phyloP scores from a whole-genome alignment of 352 stramenopile species.

The Pythium aquatile region DNA sequence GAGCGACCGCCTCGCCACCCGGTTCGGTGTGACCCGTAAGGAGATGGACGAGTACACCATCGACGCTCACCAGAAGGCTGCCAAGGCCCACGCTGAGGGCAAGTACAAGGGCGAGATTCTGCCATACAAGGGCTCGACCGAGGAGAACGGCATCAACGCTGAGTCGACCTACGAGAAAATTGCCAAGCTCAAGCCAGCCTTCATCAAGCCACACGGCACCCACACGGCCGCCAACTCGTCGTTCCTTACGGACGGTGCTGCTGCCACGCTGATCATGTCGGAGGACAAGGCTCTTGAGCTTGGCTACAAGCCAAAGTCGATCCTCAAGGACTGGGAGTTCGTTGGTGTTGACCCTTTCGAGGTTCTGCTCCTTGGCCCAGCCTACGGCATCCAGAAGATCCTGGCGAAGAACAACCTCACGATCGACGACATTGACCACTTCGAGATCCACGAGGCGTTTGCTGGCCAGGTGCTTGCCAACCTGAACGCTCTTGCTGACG shows the following conservation, averaged over 20 bases:
- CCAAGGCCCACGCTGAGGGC: conserved; percentile 93
- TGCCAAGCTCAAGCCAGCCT: conserved; percentile 95
- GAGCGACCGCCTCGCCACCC: conserved; percentile 91
- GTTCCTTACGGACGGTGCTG: conserved; percentile 97
- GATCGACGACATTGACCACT: conserved; percentile 96
- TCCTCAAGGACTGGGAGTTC: conserved; percentile 96
- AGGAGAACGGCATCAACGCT: conserved; percentile 97
- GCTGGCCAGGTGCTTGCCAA: conserved; percentile 98
- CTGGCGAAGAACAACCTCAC: conserved; percentile 83
- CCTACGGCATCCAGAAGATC: conserved; percentile 91
- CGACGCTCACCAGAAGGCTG: conserved; percentile 91
- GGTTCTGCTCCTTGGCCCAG: conserved; percentile 92
- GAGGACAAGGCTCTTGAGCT: conserved; percentile 95
- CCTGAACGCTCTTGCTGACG: conserved; percentile 93
- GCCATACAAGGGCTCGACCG: conserved; percentile 93
- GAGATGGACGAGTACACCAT: conserved; percentile 98
- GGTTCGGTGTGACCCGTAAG: conserved; percentile 94
- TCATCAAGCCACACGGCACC: conserved; percentile 97
- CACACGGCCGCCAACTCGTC: conserved; percentile 98
- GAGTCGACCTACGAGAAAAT: conserved; percentile 95
- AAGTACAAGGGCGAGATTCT: conserved; percentile 93
- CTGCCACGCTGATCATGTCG: conserved; percentile 96
- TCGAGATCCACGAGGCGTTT: conserved; percentile 99
- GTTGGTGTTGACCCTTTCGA: conserved; percentile 97
- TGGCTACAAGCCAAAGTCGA: conserved; percentile 94